Evolutionary conservation across 78 protist species (phyloP).

Genomic region (Dictyostelium citrinum): DNA sequence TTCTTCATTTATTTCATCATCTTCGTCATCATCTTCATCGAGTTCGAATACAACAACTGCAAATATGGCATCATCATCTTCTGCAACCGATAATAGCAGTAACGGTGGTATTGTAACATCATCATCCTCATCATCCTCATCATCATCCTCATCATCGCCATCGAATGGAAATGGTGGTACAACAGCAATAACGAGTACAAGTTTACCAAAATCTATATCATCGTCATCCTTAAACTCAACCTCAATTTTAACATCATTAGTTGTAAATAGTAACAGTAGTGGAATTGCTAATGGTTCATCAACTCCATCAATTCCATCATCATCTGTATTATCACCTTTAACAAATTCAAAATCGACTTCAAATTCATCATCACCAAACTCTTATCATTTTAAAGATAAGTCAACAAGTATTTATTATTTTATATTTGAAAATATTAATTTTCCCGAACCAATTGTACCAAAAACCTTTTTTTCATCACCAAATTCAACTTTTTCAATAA

Average conservation of each 20-base stretch:
- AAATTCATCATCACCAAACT: not conserved
- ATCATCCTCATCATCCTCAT: not conserved
- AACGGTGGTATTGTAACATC: not conserved
- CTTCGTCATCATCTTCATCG: not conserved
- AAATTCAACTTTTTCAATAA: not conserved
- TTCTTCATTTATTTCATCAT: not conserved
- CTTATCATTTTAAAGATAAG: slow-evolving; percentile 28
- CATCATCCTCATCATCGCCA: not conserved
- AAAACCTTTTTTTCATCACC: slow-evolving; percentile 29
- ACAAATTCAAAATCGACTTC: not conserved
- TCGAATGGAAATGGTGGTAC: not conserved
- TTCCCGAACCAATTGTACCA: slow-evolving; percentile 62
- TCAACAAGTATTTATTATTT: slow-evolving; percentile 35
- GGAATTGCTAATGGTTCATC: not conserved
- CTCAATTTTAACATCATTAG: not conserved
- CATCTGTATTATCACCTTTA: not conserved
- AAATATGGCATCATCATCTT: not conserved
- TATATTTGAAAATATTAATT: not conserved
- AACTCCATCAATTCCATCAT: not conserved
- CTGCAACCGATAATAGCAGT: not conserved
- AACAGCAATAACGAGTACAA: not conserved
- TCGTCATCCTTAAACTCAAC: not conserved
- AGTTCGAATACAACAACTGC: not conserved
- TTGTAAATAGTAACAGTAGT: not conserved
- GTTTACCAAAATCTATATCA: not conserved